Evolutionary conservation across 306 rosid genomes (phyloP).

Genomic region (Cercis canadensis): DNA sequence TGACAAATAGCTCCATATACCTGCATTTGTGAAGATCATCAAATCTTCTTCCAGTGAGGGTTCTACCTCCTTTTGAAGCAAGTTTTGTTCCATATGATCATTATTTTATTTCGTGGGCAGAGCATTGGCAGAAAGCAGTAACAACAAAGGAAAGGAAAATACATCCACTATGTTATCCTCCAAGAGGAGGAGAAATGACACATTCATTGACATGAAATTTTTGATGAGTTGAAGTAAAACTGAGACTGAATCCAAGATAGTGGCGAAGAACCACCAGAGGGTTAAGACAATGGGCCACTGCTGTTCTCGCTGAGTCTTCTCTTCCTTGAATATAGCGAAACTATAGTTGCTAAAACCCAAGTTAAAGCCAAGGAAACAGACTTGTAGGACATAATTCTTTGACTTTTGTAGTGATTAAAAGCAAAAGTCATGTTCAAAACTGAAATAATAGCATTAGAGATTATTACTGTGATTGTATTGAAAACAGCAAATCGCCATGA

Average conservation of each 20-base stretch:
- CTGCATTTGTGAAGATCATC: slow-evolving; percentile 48
- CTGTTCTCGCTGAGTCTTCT: slow-evolving; percentile 26
- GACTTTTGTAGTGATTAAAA: slow-evolving; percentile 42
- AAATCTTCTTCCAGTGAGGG: slow-evolving; percentile 14
- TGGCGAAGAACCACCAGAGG: slow-evolving; percentile 73
- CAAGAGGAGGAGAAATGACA: slow-evolving; percentile 47
- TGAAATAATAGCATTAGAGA: slow-evolving; percentile 47
- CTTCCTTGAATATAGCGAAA: slow-evolving; percentile 51
- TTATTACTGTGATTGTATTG: slow-evolving; percentile 38
- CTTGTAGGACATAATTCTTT: slow-evolving; percentile 31
- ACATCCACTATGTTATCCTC: slow-evolving; percentile 52
- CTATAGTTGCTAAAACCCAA: slow-evolving; percentile 66
- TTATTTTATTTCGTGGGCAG: slow-evolving; percentile 34
- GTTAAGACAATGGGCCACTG: slow-evolving; percentile 65
- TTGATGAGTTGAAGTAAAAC: slow-evolving; percentile 42
- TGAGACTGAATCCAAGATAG: slow-evolving; percentile 36
- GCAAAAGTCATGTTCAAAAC: slow-evolving; percentile 51
- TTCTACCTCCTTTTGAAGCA: slow-evolving; percentile 56
- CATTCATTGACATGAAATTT: too few species aligned
- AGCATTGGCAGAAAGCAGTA: slow-evolving; percentile 55
- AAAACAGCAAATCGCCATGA: slow-evolving; percentile 32
- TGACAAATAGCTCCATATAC: slow-evolving; percentile 85
- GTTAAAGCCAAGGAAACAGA: slow-evolving; percentile 49
- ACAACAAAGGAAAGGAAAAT: slow-evolving; percentile 59
- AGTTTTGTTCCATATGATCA: slow-evolving; percentile 45